Base-by-base conservation (phyloP, 768 basidiomycete genomes). In the Lactarius psammicola region DNA sequence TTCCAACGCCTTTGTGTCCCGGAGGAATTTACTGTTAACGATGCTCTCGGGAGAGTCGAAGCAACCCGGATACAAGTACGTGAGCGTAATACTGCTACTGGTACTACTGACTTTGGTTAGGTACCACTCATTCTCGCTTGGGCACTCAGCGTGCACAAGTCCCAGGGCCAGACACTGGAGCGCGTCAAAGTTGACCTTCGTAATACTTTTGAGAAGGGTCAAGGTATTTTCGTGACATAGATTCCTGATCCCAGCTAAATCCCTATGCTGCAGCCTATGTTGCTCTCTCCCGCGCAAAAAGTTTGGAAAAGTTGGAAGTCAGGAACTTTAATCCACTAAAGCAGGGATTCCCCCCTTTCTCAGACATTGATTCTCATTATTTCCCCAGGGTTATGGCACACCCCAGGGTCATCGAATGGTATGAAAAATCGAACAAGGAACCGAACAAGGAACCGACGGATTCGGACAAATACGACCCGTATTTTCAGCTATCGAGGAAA, bases 71-170 rank as follows among this genome's bases (percentile, higher is more conserved):
- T 77, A 26, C 88, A 89, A 78, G 87, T 87, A 57, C 46, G 73
- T 68, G 8, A 38, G 26, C 57, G 20, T 31, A 64, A 17, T 53
- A 49, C 13, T 44, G 54, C 64, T 49, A 40, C 61, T 42, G 46
- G 33, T 46, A 33, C 65, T n/a, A 15, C 20, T 60, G 20, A 40
- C 28, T 30, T 55, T 30, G 13, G 3, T 34, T 42, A 85, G 83
- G 69, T 87, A 10, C 84, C 85, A 2, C 69, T 89, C 6, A 87
- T 87, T 59, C 77, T 94, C n/a, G 87, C 94, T 0, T 95, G 92
- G 90, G 92, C 93, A 0, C 80, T 95, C 73, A 89, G 87, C 56
- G 87, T 95, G 40, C 92, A 95, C 77, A 95, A 95, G 73, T 89
- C 88, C 5, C 94, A 96, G 73, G 94, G 94, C 0, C 94, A 95